Conservation (phyloP, 2,329 filamentous ascomycete species). For the Colletotrichum phormii region DNA sequence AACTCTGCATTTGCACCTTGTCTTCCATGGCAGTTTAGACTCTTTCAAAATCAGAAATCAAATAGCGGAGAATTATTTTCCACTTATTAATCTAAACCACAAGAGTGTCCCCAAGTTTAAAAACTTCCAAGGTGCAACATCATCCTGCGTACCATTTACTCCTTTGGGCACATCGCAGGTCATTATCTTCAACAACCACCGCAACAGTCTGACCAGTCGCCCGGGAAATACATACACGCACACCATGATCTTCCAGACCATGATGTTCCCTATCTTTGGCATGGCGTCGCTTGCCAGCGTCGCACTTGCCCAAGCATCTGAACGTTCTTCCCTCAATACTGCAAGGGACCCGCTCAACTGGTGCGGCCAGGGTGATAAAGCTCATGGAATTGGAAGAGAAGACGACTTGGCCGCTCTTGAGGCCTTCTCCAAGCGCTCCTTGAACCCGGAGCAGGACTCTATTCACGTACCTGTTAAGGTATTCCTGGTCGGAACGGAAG, state of each 20-base stretch:
- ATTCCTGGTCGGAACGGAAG: neutral
- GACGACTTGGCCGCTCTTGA: neutral
- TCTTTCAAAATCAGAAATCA: neutral
- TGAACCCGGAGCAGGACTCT: neutral
- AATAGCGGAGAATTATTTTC: neutral
- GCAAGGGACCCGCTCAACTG: neutral
- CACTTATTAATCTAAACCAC: neutral
- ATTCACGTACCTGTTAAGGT: constrained; percentile 8
- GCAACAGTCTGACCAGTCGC: neutral
- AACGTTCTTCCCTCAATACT: neutral
- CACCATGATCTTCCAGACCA: neutral
- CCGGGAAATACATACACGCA: neutral
- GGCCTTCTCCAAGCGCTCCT: neutral
- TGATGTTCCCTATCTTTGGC: neutral
- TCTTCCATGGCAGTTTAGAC: neutral
- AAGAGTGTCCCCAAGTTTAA: neutral
- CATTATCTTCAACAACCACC: neutral
- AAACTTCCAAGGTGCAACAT: neutral
- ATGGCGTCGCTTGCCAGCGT: neutral
- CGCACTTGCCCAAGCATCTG: neutral
- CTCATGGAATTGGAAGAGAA: neutral
- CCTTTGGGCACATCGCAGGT: neutral
- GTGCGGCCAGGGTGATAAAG: neutral
- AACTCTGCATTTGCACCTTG: neutral
- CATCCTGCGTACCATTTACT: neutral